These are phyloP conservation scores for Arctostaphylos glauca DNA, from an alignment of 148 eudicot genomes.

Conservation along the genomic window DNA sequence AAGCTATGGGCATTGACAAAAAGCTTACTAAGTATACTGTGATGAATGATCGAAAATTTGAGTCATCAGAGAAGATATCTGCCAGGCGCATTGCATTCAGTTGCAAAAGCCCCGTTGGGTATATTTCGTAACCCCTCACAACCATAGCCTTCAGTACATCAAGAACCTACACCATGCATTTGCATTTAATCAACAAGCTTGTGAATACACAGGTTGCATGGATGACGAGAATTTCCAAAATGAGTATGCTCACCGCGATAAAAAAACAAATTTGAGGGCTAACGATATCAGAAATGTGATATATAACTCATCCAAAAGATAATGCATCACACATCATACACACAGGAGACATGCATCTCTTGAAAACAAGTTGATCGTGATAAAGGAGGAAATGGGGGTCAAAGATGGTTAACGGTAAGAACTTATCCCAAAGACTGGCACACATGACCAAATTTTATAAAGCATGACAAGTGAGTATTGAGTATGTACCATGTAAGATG, in stretches of 20 bases:
- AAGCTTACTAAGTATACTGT: constrained; percentile 70
- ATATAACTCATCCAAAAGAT: not conserved
- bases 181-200: constrained; percentile 18
- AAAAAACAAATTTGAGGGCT: not conserved
- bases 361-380: not conserved
- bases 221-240: not conserved
- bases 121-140: constrained; percentile 38
- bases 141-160: constrained; percentile 64
- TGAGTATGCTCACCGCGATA: not conserved
- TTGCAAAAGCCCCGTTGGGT: constrained; percentile 77
- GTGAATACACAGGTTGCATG: constrained; percentile 17
- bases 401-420: not conserved
- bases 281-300: not conserved
- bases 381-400: not conserved
- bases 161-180: constrained; percentile 57
- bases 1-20: constrained; percentile 12
- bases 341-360: not conserved
- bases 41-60: constrained; percentile 82
- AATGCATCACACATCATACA: not conserved
- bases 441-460: not conserved
- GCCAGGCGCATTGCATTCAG: constrained; percentile 87
- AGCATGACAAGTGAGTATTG: not conserved
- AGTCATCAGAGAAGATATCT: constrained; percentile 96
- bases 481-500: not conserved
- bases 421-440: not conserved